Evolutionary conservation across 768 basidiomycete species (phyloP).

Genomic region (Tylopilus cervinicoccineus): DNA sequence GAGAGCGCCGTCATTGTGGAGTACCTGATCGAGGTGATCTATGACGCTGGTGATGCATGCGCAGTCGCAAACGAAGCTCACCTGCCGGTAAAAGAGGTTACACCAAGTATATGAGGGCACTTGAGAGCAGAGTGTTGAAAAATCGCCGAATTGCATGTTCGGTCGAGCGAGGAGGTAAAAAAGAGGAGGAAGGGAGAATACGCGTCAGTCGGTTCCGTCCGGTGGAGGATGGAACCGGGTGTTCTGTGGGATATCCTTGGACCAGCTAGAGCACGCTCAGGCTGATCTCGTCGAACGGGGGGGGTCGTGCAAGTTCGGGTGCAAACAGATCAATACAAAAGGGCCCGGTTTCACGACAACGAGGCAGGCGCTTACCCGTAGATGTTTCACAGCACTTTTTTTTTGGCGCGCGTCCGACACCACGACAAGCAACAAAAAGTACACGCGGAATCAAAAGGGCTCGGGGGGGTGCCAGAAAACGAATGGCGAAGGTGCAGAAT

Average conservation of each 20-base stretch:
- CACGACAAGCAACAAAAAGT: background rate
- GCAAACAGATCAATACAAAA: constrained; percentile 33
- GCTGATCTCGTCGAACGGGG: constrained; percentile 19
- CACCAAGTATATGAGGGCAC: constrained; percentile 87
- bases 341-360: constrained; percentile 15
- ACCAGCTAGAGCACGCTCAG: no score
- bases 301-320: constrained; percentile 22
- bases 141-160: constrained; percentile 69
- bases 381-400: background rate
- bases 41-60: constrained; percentile 2
- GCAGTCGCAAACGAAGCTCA: constrained; percentile 31
- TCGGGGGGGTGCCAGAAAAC: background rate
- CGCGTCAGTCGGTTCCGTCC: constrained; percentile 4
- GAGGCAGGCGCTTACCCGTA: constrained; percentile 16
- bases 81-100: constrained; percentile 91
- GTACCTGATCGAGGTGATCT: constrained; percentile 38
- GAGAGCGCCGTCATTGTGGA: constrained; percentile 28
- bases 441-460: background rate
- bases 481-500: background rate
- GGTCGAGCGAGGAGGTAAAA: background rate
- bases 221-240: constrained; percentile 7
- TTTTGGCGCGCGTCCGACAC: background rate
- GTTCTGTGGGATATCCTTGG: constrained; percentile 11
- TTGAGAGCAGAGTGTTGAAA: constrained; percentile 58
- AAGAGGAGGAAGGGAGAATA: background rate